Base-by-base conservation (phyloP, 2,329 filamentous ascomycete species). In the Coniochaeta ligniaria region DNA sequence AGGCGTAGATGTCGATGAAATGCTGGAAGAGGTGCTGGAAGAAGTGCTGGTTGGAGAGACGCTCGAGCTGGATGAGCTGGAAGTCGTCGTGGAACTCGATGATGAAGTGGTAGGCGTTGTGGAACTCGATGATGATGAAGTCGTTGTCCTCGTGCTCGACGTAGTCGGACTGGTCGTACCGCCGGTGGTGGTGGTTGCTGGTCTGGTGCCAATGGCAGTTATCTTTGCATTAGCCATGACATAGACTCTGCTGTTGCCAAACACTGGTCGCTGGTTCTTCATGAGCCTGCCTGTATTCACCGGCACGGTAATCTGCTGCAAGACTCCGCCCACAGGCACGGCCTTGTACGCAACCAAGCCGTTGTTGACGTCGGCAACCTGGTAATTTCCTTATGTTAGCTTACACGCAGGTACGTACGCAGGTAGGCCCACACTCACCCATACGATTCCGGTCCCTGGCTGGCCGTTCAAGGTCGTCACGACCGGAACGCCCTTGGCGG, bases 191-290 rank as follows among this genome's bases (percentile, higher is more conserved):
- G 57, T 31, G 9, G 57, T 43, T 9, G 35, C 35, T 6, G 26
- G 24, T 35, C 38, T 43, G 36, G 17, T 45, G 20, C 35, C 60
- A 6, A 61, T 47, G 35, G 50, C 47, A 7, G 60, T 57, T 11
- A 59, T 54, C 17, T 61, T 61, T 35, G 54, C 59, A 24, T 60
- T 52, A 4, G 58, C 47, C 16, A 59, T 59, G 61, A 24, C 54
- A 38, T 74, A 75, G 17, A 73, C 65, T 50, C 68, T 59, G 11
- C 66, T 67, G 58, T 76, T 68, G 16, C 74, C 74, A 62, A 77
- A 77, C 6, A 71, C 70, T 8, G 74, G 74, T 38, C 75, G 64
- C n/a, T 70, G 70, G 59, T 73, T 76, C 60, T 74, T 75, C 36
- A 70, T 70, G 8, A 72, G 66, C 7, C 73, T 71, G 20, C 71